These are phyloP conservation scores for Candida tallmaniae DNA, from an alignment of 805 yeast genomes.

Conservation along the genomic window DNA sequence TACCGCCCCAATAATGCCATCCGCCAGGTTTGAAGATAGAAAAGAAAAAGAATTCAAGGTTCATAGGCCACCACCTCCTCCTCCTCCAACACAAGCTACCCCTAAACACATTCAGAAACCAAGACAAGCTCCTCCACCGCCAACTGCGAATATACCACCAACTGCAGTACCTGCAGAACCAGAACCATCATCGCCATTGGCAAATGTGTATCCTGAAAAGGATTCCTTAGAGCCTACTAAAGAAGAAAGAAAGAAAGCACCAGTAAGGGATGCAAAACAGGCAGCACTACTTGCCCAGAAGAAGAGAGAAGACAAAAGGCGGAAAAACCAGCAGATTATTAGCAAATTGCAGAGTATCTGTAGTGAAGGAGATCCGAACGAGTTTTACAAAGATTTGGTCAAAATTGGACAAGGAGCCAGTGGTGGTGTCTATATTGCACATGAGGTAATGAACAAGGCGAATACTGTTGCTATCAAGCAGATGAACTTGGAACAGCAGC, in stretches of 20 bases:
- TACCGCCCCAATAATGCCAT: conserved; percentile 34
- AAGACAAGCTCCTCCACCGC: conserved; percentile 10
- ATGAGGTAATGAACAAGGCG: conserved; percentile 43
- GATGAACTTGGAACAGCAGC: conserved; percentile 92
- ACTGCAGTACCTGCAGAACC: not conserved
- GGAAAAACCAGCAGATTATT: conserved; percentile 66
- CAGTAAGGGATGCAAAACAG: conserved; percentile 47
- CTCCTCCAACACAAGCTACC: conserved; percentile 32
- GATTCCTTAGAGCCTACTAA: conserved; percentile 12
- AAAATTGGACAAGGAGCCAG: conserved; percentile 98
- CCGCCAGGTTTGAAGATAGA: conserved; percentile 24
- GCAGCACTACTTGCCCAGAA: conserved; percentile 57
- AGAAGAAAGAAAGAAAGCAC: conserved; percentile 19
- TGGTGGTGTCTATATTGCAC: conserved; percentile 93
- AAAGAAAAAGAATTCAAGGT: conserved; percentile 21
- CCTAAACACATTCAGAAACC: conserved; percentile 9
- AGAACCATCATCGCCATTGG: not conserved
- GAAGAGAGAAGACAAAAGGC: conserved; percentile 75
- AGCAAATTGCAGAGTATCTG: conserved; percentile 72
- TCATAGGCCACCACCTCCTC: conserved; percentile 42
- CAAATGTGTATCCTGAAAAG: conserved; percentile 6
- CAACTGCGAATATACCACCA: conserved; percentile 3
- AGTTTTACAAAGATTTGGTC: conserved; percentile 58
- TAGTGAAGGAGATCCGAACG: conserved; percentile 78
- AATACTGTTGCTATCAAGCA: conserved; percentile 89